A percentile compares a stretch with the other conserved stretches of the same genome.
Conservation (phyloP, 352 stramenopile genomes). For the Pythium sukuiense region DNA sequence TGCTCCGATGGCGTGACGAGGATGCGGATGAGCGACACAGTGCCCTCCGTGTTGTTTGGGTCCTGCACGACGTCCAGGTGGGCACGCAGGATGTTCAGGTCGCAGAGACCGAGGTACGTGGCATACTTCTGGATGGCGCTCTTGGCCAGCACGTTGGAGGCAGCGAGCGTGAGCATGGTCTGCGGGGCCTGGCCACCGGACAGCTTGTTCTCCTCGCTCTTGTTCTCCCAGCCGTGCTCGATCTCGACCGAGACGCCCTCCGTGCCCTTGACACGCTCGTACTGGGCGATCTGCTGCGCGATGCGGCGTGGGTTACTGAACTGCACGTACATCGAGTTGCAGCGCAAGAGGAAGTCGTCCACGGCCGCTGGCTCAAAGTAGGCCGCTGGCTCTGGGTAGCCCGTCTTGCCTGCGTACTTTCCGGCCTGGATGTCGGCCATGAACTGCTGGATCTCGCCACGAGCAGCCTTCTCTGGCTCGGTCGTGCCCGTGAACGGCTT, state of each 20-base stretch:
- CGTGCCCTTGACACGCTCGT: slow-evolving; percentile 63
- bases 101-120: slow-evolving; percentile 90
- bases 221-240: slow-evolving; percentile 82
- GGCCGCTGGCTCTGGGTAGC: slow-evolving; percentile 52
- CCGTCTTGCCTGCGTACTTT: slow-evolving; percentile 56
- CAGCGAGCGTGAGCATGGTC: slow-evolving; percentile 85
- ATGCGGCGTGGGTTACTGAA: slow-evolving; percentile 78
- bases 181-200: slow-evolving; percentile 49
- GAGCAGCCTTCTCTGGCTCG: slow-evolving; percentile 54
- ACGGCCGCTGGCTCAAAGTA: slow-evolving; percentile 66
- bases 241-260: slow-evolving; percentile 78
- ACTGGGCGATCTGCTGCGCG: slow-evolving; percentile 68
- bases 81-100: slow-evolving; percentile 93
- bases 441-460: slow-evolving; percentile 59
- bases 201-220: slow-evolving; percentile 83
- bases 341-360: slow-evolving; percentile 63
- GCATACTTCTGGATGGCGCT: slow-evolving; percentile 78
- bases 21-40: slow-evolving; percentile 82
- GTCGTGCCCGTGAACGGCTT: slow-evolving; percentile 69
- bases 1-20: slow-evolving; percentile 72
- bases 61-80: slow-evolving; percentile 95
- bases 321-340: slow-evolving; percentile 83
- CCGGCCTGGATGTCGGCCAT: slow-evolving; percentile 73
- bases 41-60: slow-evolving; percentile 61
- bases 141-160: slow-evolving; percentile 84